A percentile compares a stretch with the other conserved stretches of the same genome.
phyloP scores from a whole-genome alignment of 305 asterid species.

The Solanum hybrid region DNA sequence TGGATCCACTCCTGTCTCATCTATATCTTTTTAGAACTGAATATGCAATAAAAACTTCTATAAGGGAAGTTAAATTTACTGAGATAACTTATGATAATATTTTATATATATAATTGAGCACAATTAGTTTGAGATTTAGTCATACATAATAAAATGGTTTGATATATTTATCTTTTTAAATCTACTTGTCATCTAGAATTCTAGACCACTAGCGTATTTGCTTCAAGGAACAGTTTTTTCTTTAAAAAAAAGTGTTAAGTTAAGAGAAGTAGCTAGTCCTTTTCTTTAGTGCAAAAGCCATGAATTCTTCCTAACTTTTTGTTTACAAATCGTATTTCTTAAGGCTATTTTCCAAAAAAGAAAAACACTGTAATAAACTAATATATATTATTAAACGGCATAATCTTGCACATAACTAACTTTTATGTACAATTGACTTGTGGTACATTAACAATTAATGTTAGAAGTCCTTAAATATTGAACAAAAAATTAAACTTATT shows the following conservation, averaged over 20 bases:
- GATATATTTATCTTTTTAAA: neutral
- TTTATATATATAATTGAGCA: neutral
- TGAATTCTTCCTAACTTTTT: neutral
- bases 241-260: neutral
- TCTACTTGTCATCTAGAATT: neutral
- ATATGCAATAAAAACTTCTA: neutral
- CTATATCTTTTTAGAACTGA: neutral
- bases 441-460: neutral
- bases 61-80: neutral
- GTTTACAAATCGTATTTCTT: neutral
- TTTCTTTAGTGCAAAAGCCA: neutral
- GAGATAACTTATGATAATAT: neutral
- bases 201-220: neutral
- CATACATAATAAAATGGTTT: neutral
- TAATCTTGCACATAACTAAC: neutral
- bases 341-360: neutral
- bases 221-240: neutral
- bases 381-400: neutral
- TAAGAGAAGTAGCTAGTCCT: neutral
- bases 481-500: neutral
- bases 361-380: neutral
- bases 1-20: neutral
- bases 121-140: neutral
- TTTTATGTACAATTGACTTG: neutral
- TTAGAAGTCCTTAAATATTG: neutral